Percentiles rank a stretch among this genome's conserved stretches.
Conservation (phyloP, 805 yeast genomes). For the Jamesozyma jinghongensis region DNA sequence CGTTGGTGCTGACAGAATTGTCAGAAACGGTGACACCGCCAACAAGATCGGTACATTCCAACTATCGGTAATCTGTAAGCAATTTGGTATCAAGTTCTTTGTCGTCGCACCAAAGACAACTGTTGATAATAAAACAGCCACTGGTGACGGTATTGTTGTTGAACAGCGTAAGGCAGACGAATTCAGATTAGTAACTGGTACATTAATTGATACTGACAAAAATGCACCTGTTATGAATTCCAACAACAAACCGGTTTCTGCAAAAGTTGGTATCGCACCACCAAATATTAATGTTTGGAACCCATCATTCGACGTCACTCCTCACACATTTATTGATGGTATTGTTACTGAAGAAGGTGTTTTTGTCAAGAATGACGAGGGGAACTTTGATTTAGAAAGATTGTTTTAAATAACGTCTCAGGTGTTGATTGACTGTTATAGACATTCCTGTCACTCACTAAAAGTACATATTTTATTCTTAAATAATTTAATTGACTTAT, state of each 20-base stretch:
- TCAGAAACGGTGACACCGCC: slow-evolving; percentile 89
- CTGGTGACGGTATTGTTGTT: slow-evolving; percentile 71
- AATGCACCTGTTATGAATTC: slow-evolving; percentile 20
- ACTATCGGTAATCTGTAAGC: slow-evolving; percentile 61
- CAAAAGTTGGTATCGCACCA: slow-evolving; percentile 74
- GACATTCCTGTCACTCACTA: too few relatives aligned
- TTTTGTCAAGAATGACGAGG: slow-evolving; percentile 40
- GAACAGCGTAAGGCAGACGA: slow-evolving; percentile 84
- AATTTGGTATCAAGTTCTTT: slow-evolving; percentile 64
- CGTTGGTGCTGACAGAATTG: slow-evolving; percentile 94
- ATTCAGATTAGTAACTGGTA: slow-evolving; percentile 68
- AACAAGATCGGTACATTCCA: slow-evolving; percentile 95
- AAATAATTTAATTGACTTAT: too few relatives aligned
- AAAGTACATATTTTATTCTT: too few relatives aligned
- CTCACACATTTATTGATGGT: slow-evolving; percentile 71
- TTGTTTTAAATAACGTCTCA: slow-evolving; percentile 11
- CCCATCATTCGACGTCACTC: slow-evolving; percentile 93
- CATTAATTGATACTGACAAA: slow-evolving; percentile 33
- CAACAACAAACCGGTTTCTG: slow-evolving; percentile 28
- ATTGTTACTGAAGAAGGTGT: slow-evolving; percentile 78
- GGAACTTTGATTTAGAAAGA: slow-evolving; percentile 39
- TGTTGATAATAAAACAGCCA: slow-evolving; percentile 54
- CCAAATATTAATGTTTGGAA: slow-evolving; percentile 85
- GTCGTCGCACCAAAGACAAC: slow-evolving; percentile 96
- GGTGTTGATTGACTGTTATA: too few relatives aligned